Evolutionary conservation across 2,329 filamentous ascomycete species (phyloP), one percentile per base, ranked within the genome.

Genomic region (Nemania serpens): DNA sequence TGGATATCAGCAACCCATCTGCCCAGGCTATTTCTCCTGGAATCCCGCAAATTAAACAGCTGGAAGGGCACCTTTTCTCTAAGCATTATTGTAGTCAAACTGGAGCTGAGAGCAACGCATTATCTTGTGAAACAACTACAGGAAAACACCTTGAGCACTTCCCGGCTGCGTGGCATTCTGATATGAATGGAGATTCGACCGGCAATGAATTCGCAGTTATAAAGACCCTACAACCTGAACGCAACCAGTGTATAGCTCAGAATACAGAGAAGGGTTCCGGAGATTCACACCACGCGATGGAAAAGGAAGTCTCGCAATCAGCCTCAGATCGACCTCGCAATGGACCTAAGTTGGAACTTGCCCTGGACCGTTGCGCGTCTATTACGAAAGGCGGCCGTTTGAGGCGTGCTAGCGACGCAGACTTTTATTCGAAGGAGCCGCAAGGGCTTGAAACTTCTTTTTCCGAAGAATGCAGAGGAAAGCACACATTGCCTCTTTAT

Each of bases 361-460:
- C 65, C 20, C 53, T 65, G 25, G 47, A 65, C 57, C 67, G 62
- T 29, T 25, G 37, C 5, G 33, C 17, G 11, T 56, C 48, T 39
- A 22, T 39, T 36, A 52, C 12, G 20, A 52, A 64, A 12, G 22
- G 48, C 13, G 18, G 55, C 45, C 34, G 7, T 29, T 33, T 34
- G 29, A 48, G 22, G 6, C 46, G 18, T 17, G 42, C 15, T 33
- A 43, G 50, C 29, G 49, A 22, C 18, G 54, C 48, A 9, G 78
- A 82, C 50, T 66, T 70, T 1, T 81, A 79, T 69, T 81, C 79
- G 13, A 78, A 74, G 34, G 71, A 76, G 36, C 78, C 81, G 0
- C 78, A 82, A 64, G 81, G 81, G 3, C 70, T 83, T 36, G 78
- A 84, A 64, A 79, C 76, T 6, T 79, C 78, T 41, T 83, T 79